A percentile compares a stretch with the other conserved stretches of the same genome.
Evolutionary conservation across 805 yeast genomes (phyloP).

Genomic region (Wickerhamomyces chambardii): DNA sequence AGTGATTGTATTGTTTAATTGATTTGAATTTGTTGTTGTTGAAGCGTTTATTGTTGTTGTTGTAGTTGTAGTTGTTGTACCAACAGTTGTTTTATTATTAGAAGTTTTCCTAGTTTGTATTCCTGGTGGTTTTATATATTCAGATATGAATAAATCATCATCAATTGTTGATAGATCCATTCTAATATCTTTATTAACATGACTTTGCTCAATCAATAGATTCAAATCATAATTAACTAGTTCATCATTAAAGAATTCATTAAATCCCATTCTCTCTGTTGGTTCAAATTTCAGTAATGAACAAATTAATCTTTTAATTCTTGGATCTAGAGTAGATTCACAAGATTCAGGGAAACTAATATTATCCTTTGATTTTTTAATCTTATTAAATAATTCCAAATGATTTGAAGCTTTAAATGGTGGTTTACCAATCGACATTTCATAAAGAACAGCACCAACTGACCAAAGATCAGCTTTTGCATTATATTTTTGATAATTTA

Average conservation of each 20-base stretch:
- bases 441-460: constrained; percentile 92
- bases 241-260: constrained; percentile 76
- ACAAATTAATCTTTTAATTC: constrained; percentile 62
- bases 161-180: constrained; percentile 57
- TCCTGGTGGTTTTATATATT: constrained; percentile 44
- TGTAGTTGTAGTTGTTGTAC: constrained; percentile 1
- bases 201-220: constrained; percentile 18
- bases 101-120: background rate
- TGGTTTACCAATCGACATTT: constrained; percentile 94
- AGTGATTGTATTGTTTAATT: no score
- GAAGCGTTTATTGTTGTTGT: no score
- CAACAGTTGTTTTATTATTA: background rate
- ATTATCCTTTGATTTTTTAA: constrained; percentile 71
- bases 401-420: constrained; percentile 94
- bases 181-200: constrained; percentile 41
- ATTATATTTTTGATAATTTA: constrained; percentile 89
- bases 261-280: constrained; percentile 78
- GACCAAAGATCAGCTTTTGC: constrained; percentile 99
- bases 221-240: constrained; percentile 47
- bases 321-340: constrained; percentile 41
- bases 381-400: constrained; percentile 78
- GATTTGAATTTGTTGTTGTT: no score
- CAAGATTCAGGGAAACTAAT: constrained; percentile 70
- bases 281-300: constrained; percentile 78
- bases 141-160: constrained; percentile 79